These are phyloP conservation scores for Huntiella decipiens DNA, from an alignment of 2,329 filamentous ascomycete genomes.

Conservation along the genomic window DNA sequence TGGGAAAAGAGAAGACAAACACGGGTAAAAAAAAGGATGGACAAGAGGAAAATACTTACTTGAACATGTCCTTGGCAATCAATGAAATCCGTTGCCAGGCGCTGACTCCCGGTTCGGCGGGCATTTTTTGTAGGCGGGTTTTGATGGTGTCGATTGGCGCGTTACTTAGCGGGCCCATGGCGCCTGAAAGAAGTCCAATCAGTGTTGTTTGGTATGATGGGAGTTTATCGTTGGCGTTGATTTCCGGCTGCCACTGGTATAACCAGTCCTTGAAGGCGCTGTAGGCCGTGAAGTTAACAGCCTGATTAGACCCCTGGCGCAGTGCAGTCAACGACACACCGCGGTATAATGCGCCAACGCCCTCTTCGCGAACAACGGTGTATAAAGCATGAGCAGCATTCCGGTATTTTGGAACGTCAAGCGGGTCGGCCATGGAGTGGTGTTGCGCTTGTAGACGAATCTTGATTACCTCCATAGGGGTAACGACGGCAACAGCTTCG, in stretches of 20 bases:
- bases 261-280: constrained; percentile 74
- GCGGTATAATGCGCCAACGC: constrained; percentile 69
- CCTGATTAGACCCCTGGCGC: constrained; percentile 90
- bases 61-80: constrained; percentile 75
- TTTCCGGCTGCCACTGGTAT: constrained; percentile 52
- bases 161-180: constrained; percentile 90
- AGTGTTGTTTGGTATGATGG: constrained; percentile 79
- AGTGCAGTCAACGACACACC: constrained; percentile 87
- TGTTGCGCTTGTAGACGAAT: constrained; percentile 95
- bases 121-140: constrained; percentile 81
- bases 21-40: not conserved
- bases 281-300: constrained; percentile 97
- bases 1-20: not conserved
- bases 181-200: constrained; percentile 79
- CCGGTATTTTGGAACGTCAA: constrained; percentile 92
- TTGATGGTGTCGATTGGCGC: constrained; percentile 99
- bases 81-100: constrained; percentile 58
- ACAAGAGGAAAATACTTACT: constrained; percentile 25
- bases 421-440: constrained; percentile 91
- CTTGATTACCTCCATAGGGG: constrained; percentile 98
- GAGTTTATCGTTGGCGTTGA: constrained; percentile 37
- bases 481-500: constrained; percentile 89
- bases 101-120: constrained; percentile 61
- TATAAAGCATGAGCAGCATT: constrained; percentile 71
- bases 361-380: constrained; percentile 85